These are phyloP conservation scores for Orychophragmus violaceus DNA, from an alignment of 345 rosid genomes.

Conservation along the genomic window DNA sequence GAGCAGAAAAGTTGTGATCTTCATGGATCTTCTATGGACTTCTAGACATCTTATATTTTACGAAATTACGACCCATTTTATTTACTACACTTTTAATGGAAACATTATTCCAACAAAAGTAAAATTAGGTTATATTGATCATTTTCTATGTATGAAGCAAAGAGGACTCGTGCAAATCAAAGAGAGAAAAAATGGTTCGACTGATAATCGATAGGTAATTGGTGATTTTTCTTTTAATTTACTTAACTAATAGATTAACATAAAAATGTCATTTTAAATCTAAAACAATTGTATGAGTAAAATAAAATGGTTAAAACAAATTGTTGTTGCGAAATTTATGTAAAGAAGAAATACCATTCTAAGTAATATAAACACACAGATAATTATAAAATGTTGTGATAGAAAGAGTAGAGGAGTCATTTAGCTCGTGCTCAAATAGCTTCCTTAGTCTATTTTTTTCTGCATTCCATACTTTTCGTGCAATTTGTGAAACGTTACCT, in stretches of 20 bases:
- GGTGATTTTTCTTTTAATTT: not conserved
- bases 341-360: not conserved
- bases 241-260: not conserved
- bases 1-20: constrained; percentile 80
- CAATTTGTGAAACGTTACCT: constrained; percentile 25
- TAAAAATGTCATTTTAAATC: not conserved
- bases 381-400: not conserved
- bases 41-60: not conserved
- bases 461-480: not conserved
- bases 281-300: not conserved
- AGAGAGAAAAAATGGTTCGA: not conserved
- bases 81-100: not conserved
- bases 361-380: not conserved
- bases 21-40: constrained; percentile 45
- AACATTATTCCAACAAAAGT: not conserved
- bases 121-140: not conserved
- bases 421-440: not conserved
- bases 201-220: not conserved
- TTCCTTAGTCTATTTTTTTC: not conserved
- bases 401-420: not conserved
- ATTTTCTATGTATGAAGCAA: not conserved
- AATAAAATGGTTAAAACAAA: not conserved
- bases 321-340: not conserved
- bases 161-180: no score
- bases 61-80: not conserved